Conservation (phyloP, 805 yeast species). For the Spathaspora hagerdaliae region DNA sequence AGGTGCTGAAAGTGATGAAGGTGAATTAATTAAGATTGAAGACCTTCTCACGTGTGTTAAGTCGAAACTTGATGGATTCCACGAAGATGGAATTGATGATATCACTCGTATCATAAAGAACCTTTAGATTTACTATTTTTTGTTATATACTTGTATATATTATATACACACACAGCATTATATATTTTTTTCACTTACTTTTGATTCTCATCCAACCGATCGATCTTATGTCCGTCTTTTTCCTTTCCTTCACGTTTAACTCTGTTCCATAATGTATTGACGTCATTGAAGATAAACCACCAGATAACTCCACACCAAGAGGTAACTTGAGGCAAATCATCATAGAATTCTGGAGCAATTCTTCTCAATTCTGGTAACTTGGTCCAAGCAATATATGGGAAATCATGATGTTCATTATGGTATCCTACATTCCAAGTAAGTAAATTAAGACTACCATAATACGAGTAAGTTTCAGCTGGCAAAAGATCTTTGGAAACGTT, state of each 20-base stretch:
- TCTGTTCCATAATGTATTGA: conserved; percentile 73
- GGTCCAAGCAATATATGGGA: conserved; percentile 92
- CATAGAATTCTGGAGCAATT: conserved; percentile 79
- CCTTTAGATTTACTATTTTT: conserved; percentile 26
- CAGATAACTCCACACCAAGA: conserved; percentile 78
- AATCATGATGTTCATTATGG: conserved; percentile 94
- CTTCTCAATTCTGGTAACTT: conserved; percentile 58
- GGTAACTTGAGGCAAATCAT: conserved; percentile 68
- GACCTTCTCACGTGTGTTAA: conserved; percentile 52
- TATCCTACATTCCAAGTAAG: conserved; percentile 92
- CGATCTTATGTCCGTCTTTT: conserved; percentile 26
- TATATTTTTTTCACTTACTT: neutral
- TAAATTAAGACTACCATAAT: conserved; percentile 74
- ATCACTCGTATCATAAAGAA: conserved; percentile 61
- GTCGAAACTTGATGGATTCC: conserved; percentile 29
- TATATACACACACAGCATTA: neutral
- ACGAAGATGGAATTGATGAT: conserved; percentile 57
- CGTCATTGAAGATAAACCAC: conserved; percentile 64
- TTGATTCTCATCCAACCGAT: conserved; percentile 9
- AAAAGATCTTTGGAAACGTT: conserved; percentile 27
- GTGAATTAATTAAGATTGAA: conserved; percentile 65
- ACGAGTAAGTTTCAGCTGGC: conserved; percentile 82
- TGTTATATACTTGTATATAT: conserved; percentile 1
- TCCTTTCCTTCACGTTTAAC: conserved; percentile 59
- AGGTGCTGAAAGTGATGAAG: conserved; percentile 81